These are phyloP conservation scores for Chlorella sp. DNA, from an alignment of 139 green algal species.

Conservation along the genomic window DNA sequence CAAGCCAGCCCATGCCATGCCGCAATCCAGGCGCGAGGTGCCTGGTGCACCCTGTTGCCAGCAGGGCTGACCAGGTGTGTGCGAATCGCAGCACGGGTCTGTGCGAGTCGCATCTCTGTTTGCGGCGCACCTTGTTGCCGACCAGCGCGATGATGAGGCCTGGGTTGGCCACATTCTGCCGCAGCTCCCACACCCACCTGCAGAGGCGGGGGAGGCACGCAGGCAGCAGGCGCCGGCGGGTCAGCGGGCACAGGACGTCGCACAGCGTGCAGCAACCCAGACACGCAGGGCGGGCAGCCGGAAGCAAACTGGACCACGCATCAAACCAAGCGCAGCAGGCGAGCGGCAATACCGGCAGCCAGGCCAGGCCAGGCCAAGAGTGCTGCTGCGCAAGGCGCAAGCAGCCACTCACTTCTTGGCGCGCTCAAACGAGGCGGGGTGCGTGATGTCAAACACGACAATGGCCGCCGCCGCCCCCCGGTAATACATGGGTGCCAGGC, in stretches of 20 bases:
- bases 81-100: no score
- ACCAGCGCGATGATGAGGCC: slow-evolving; percentile 96
- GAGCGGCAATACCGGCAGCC: background rate
- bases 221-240: background rate
- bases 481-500: slow-evolving; percentile 99
- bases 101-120: no score
- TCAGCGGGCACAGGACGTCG: background rate
- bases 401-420: slow-evolving; percentile 88
- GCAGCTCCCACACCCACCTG: slow-evolving; percentile 78
- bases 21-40: no score
- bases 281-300: background rate
- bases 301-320: no score
- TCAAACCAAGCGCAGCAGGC: background rate
- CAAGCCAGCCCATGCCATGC: no score
- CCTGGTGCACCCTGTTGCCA: no score
- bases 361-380: no score
- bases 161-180: slow-evolving; percentile 73
- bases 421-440: slow-evolving; percentile 86
- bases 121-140: slow-evolving; percentile 89
- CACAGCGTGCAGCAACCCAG: background rate
- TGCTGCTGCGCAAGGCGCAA: background rate
- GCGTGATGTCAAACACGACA: slow-evolving; percentile 90
- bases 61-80: no score
- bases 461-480: slow-evolving; percentile 94
- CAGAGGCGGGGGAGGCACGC: background rate